Evolutionary conservation across 2,329 filamentous ascomycete genomes (phyloP), one percentile per base, ranked within the genome.

Genomic region (Amauroascus niger): DNA sequence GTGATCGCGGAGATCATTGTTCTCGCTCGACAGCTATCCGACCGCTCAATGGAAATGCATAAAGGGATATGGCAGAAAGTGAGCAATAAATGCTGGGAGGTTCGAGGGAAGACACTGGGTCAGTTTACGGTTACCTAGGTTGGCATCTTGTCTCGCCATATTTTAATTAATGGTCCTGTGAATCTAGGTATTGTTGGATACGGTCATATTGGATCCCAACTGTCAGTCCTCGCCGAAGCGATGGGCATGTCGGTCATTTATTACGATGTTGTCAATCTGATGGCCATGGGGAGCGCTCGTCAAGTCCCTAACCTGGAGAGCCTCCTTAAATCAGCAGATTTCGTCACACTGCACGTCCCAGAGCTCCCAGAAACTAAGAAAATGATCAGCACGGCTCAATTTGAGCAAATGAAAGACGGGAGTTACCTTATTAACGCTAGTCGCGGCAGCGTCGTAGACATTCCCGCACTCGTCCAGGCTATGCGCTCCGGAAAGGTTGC

Each of bases 221-320:
- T 98, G 59, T 97, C 90, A 0, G 93, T 98, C 40, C 76, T 98
- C 59, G 90, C 93, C 26, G 93, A 98, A 72, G 83, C 91, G 22
- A 95, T 98, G 89, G 93, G 93, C 48, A 96, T 98, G 91, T 83
- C 79, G 14, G 93, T 98, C 64, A 90, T 97, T 64, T 98, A 96
- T 77, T 97, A 94, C 71, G 93, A 98, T 70, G 83, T 95, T 6
- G 73, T 95, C 58, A 95, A 90, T 62, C 78, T 97, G 62, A 98
- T 98, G 93, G 86, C 87, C 43, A 75, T 98, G 67, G 93, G 93
- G 53, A 95, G 87, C 9, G 83, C 91, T 30, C 83, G 79, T 61
- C 93, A 97, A 69, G 86, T 97, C 37, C 75, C 84, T 4, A 86
- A 81, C 0, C 75, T 98, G 20, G 79, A 91, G 30, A 81, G 78